Evolutionary conservation across 495 filamentous ascomycete species (phyloP).

Genomic region (Tuber melanosporum): DNA sequence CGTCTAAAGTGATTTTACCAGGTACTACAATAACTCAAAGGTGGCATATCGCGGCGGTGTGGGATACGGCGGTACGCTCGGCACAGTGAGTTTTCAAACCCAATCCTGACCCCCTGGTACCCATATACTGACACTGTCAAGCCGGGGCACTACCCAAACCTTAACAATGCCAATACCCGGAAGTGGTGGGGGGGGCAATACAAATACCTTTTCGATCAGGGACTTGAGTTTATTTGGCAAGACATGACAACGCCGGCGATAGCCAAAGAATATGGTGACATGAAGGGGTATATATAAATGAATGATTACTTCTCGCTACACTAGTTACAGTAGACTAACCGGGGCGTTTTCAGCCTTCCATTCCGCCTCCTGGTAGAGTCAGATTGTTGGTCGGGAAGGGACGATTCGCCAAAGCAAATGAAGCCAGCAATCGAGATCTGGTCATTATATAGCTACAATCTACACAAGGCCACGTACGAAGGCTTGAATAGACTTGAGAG

Average conservation of each 20-base stretch:
- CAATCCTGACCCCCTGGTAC: neutral
- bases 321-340: neutral
- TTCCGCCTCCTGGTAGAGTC: slow-evolving; percentile 13
- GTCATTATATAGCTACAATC: slow-evolving; percentile 37
- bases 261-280: slow-evolving; percentile 30
- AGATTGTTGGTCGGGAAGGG: slow-evolving; percentile 10
- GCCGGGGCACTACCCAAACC: slow-evolving; percentile 36
- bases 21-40: slow-evolving; percentile 39
- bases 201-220: slow-evolving; percentile 31
- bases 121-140: neutral
- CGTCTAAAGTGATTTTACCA: slow-evolving; percentile 44
- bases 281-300: slow-evolving; percentile 20
- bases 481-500: slow-evolving; percentile 20
- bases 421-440: slow-evolving; percentile 31
- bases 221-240: slow-evolving; percentile 42
- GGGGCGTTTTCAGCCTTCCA: slow-evolving; percentile 3
- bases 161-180: slow-evolving; percentile 23
- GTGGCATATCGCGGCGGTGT: slow-evolving; percentile 36
- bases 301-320: neutral
- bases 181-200: slow-evolving; percentile 35
- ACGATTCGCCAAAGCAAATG: slow-evolving; percentile 5
- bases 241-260: slow-evolving; percentile 40
- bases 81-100: slow-evolving; percentile 6
- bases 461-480: slow-evolving; percentile 39
- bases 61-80: slow-evolving; percentile 22